Percentiles rank a stretch among this genome's conserved stretches.
phyloP scores from a whole-genome alignment of 331 rosid genomes.

The Ulmus americana region DNA sequence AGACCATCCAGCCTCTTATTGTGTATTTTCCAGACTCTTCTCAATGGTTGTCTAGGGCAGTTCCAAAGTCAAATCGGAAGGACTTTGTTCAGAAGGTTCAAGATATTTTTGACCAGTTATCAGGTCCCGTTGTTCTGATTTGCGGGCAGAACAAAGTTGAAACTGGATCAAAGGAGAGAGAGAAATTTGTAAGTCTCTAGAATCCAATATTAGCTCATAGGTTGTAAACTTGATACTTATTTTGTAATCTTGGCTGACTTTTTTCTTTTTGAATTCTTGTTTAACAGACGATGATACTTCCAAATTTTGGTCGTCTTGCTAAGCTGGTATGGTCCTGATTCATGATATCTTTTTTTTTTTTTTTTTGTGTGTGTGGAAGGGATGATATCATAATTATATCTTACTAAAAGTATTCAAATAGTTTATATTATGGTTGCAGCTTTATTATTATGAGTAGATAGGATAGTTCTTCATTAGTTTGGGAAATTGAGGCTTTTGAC shows the following conservation, averaged over 20 bases:
- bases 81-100: conserved; percentile 73
- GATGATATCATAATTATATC: too few relatives aligned
- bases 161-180: conserved; percentile 78
- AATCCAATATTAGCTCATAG: conserved; percentile 14
- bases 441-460: too few relatives aligned
- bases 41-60: conserved; percentile 83
- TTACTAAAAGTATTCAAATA: too few relatives aligned
- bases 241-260: conserved; percentile 11
- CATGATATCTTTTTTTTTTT: not conserved
- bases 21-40: conserved; percentile 92
- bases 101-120: conserved; percentile 64
- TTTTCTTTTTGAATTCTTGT: conserved; percentile 2
- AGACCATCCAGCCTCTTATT: conserved; percentile 60
- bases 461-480: too few relatives aligned
- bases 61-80: conserved; percentile 62
- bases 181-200: conserved; percentile 60
- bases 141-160: conserved; percentile 89
- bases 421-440: too few relatives aligned
- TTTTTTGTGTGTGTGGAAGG: too few relatives aligned
- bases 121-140: conserved; percentile 79
- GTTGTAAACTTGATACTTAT: not conserved
- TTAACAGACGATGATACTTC: conserved; percentile 89
- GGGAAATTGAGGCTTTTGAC: too few relatives aligned
- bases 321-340: conserved; percentile 67
- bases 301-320: conserved; percentile 70